Evolutionary conservation across 306 rosid species (phyloP).

Genomic region (Pueraria montana): DNA sequence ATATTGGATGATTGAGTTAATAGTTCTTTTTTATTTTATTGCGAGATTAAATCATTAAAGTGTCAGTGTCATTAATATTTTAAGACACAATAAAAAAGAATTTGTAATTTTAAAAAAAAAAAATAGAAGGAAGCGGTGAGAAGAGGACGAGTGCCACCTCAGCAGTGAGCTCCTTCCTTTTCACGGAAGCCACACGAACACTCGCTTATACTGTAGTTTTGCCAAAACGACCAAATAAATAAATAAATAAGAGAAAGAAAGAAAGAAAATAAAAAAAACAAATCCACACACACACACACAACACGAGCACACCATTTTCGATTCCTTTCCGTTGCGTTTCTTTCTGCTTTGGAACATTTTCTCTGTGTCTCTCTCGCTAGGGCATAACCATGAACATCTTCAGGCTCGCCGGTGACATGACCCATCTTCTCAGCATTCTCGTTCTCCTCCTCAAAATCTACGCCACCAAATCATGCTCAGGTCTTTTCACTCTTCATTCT

Average conservation of each 20-base stretch:
- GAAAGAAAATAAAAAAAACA: neutral
- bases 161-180: neutral
- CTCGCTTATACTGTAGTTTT: neutral
- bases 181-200: neutral
- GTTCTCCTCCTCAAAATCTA: constrained; percentile 95
- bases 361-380: constrained; percentile 40
- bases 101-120: too few relatives aligned
- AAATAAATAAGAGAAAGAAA: neutral
- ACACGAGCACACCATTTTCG: neutral
- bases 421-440: constrained; percentile 87
- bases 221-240: neutral
- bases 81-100: too few relatives aligned
- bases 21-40: too few relatives aligned
- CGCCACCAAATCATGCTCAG: constrained; percentile 96
- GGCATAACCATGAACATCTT: constrained; percentile 78
- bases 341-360: neutral
- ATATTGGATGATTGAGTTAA: too few relatives aligned
- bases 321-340: neutral
- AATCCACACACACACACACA: neutral
- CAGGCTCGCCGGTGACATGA: constrained; percentile 97
- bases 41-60: too few relatives aligned
- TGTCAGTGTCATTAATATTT: too few relatives aligned
- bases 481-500: constrained; percentile 48
- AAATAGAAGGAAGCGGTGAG: constrained; percentile 10
- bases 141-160: constrained; percentile 39